Conservation (phyloP, 2,329 filamentous ascomycete species). For the Teratosphaeria zuluensis region DNA sequence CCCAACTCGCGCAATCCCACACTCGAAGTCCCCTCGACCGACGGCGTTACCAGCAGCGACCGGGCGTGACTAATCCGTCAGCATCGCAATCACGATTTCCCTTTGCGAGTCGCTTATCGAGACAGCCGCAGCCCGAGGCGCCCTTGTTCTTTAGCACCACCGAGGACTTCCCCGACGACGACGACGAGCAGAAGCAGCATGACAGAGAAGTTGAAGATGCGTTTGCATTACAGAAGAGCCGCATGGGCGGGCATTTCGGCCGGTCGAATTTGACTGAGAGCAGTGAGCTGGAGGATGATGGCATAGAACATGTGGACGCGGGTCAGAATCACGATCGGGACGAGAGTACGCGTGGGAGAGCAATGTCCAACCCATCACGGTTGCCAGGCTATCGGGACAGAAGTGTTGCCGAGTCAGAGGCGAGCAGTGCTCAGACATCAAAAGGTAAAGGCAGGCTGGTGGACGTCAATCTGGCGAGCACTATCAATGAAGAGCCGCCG, state of each 20-base stretch:
- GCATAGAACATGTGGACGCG: constrained; percentile 29
- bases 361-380: neutral
- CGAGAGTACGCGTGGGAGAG: constrained; percentile 21
- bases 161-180: constrained; percentile 84
- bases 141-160: constrained; percentile 90
- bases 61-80: constrained; percentile 54
- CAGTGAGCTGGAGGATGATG: constrained; percentile 66
- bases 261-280: constrained; percentile 77
- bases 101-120: constrained; percentile 67
- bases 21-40: constrained; percentile 40
- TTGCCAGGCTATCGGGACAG: constrained; percentile 27
- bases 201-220: constrained; percentile 89
- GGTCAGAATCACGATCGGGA: constrained; percentile 30
- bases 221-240: constrained; percentile 80
- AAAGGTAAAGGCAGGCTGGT: constrained; percentile 63
- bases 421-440: constrained; percentile 31
- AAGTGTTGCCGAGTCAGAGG: constrained; percentile 33
- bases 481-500: constrained; percentile 37
- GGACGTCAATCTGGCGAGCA: constrained; percentile 72
- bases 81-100: constrained; percentile 67
- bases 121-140: constrained; percentile 60
- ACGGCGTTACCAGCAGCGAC: constrained; percentile 37
- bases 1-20: constrained; percentile 59
- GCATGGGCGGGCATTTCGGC: constrained; percentile 63
- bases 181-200: constrained; percentile 85